Evolutionary conservation across 441 rosid genomes (phyloP).

Genomic region (Mallotus japonicus): DNA sequence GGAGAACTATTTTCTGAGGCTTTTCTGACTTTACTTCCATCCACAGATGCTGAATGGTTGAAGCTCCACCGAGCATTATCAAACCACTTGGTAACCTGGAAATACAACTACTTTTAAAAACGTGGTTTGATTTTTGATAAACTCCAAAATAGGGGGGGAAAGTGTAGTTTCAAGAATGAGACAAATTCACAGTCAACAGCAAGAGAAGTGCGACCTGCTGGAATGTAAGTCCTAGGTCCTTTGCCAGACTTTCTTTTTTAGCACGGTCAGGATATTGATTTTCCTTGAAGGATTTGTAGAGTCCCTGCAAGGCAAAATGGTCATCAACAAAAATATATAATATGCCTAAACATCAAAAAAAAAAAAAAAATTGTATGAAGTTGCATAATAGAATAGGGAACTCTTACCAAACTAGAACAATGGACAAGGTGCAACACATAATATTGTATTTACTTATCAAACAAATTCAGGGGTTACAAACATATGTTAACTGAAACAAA

Average conservation of each 20-base stretch:
- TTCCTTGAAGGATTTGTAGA: constrained; percentile 51
- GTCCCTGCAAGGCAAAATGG: constrained; percentile 48
- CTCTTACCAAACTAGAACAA: constrained; percentile 1
- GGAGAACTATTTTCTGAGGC: constrained; percentile 28
- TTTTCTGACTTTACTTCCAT: constrained; percentile 21
- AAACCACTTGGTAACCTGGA: constrained; percentile 86
- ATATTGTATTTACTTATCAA: neutral
- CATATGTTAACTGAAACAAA: neutral
- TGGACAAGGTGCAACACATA: neutral
- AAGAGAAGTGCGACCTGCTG: constrained; percentile 50
- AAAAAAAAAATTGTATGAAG: neutral
- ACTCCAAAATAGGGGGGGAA: neutral
- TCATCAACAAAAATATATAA: constrained; percentile 4
- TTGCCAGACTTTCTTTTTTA: constrained; percentile 57
- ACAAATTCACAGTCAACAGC: neutral
- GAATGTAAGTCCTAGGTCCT: constrained; percentile 59
- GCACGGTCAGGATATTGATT: constrained; percentile 70
- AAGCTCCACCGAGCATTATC: constrained; percentile 73
- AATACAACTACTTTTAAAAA: constrained; percentile 2
- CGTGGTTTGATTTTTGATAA: neutral
- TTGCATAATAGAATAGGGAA: neutral
- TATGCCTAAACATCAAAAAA: neutral
- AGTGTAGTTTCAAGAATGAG: neutral
- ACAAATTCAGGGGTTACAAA: constrained; percentile 11
- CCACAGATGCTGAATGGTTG: constrained; percentile 40